A percentile compares a stretch with the other conserved stretches of the same genome.
phyloP scores from a whole-genome alignment of 169 alveolate species.

The Miamiensis avidus region DNA sequence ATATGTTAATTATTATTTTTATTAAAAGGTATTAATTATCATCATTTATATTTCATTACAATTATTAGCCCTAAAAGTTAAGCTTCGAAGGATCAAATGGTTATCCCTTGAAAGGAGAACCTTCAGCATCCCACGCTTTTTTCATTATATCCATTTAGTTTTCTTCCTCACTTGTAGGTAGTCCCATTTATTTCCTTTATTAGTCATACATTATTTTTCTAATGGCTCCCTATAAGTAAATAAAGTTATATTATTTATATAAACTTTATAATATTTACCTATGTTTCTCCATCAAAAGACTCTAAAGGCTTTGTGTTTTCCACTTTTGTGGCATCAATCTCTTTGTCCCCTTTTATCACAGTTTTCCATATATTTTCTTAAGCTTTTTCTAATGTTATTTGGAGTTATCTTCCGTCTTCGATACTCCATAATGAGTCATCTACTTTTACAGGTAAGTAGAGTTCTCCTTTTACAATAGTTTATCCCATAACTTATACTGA shows the following conservation, averaged over 20 bases:
- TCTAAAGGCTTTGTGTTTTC: slow-evolving; percentile 83
- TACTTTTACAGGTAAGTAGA: slow-evolving; percentile 67
- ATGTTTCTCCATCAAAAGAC: slow-evolving; percentile 81
- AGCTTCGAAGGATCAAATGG: slow-evolving; percentile 84
- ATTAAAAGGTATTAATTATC: too few species aligned
- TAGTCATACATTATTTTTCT: slow-evolving; percentile 86
- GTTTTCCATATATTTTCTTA: slow-evolving; percentile 87
- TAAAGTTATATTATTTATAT: not conserved
- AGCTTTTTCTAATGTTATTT: slow-evolving; percentile 79
- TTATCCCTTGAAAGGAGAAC: slow-evolving; percentile 87
- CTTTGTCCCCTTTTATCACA: slow-evolving; percentile 82
- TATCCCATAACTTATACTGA: slow-evolving; percentile 54
- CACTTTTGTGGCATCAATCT: slow-evolving; percentile 88
- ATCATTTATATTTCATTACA: too few species aligned
- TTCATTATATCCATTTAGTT: slow-evolving; percentile 74
- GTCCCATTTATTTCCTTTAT: slow-evolving; percentile 82
- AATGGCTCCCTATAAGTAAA: slow-evolving; percentile 65
- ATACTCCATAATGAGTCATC: slow-evolving; percentile 87
- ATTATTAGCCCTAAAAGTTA: slow-evolving; percentile 38
- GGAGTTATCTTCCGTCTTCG: slow-evolving; percentile 74
- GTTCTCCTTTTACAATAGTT: slow-evolving; percentile 64
- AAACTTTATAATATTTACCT: not conserved
- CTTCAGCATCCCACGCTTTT: slow-evolving; percentile 86
- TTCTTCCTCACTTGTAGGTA: slow-evolving; percentile 86
- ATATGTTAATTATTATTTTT: too few species aligned